A percentile compares a stretch with the other conserved stretches of the same genome.
Conservation (phyloP, 768 basidiomycete species). For the Glaciozyma antarctica region DNA sequence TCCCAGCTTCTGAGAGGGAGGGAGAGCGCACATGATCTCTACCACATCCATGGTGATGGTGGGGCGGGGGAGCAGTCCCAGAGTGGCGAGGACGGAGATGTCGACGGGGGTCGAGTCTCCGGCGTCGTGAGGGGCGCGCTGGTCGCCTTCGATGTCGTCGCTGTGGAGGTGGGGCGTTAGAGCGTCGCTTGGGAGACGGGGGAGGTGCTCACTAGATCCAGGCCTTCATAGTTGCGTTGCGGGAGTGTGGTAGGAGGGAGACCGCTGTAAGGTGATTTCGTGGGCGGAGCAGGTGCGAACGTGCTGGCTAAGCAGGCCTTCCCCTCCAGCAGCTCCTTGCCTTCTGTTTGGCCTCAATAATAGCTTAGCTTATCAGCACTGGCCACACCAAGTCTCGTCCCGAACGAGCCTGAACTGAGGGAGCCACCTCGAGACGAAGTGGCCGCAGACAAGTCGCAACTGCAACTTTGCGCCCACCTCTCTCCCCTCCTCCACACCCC, state of each 20-base stretch:
- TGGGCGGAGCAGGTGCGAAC: no score
- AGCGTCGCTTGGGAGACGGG: background rate
- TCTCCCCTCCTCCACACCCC: no score
- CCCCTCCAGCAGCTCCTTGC: no score
- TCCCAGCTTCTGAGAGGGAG: background rate
- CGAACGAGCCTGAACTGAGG: no score
- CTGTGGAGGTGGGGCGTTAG: background rate
- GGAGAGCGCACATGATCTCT: conserved; percentile 41
- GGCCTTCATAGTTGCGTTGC: background rate
- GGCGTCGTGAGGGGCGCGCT: conserved; percentile 68
- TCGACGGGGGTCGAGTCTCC: conserved; percentile 47
- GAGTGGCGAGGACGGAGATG: conserved; percentile 45
- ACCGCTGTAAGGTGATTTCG: no score
- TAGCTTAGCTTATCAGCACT: no score
- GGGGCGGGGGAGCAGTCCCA: conserved; percentile 60
- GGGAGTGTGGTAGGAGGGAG: background rate
- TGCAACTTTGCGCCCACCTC: no score
- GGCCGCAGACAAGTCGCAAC: no score
- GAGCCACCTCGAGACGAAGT: no score
- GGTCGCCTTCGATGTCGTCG: conserved; percentile 46
- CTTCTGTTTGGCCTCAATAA: no score
- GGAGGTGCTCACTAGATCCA: background rate
- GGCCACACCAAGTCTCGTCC: no score
- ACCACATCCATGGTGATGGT: conserved; percentile 55
- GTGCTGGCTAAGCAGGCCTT: no score